A percentile compares a stretch with the other conserved stretches of the same genome.
Conservation (phyloP, 2,329 filamentous ascomycete species). For the Microcyclospora tardicrescens region DNA sequence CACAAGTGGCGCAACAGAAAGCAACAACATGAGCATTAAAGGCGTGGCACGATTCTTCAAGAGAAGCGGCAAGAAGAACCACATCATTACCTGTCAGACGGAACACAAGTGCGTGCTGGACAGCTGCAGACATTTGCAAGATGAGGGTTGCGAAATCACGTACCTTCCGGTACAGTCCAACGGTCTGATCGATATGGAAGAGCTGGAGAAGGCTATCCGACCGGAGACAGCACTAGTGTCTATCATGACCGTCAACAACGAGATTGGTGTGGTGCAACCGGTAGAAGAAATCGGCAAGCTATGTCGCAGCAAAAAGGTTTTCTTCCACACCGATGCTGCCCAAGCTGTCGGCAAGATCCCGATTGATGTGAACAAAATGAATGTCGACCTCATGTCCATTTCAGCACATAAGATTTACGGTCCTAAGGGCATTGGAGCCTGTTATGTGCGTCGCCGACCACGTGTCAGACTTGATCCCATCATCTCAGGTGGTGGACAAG, state of each 20-base stretch:
- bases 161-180: constrained; percentile 83
- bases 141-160: constrained; percentile 93
- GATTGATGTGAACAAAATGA: constrained; percentile 92
- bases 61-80: constrained; percentile 87
- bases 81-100: constrained; percentile 93
- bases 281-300: constrained; percentile 85
- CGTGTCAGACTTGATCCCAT: constrained; percentile 90
- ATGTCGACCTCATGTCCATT: constrained; percentile 97
- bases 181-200: constrained; percentile 71
- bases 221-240: constrained; percentile 88
- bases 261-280: constrained; percentile 98
- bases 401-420: constrained; percentile 98
- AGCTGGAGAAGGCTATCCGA: constrained; percentile 76
- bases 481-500: constrained; percentile 91
- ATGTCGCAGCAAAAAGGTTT: constrained; percentile 82
- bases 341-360: constrained; percentile 99
- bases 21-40: constrained; percentile 99
- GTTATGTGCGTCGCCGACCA: constrained; percentile 83
- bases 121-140: constrained; percentile 90
- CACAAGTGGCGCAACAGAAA: constrained; percentile 94
- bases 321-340: constrained; percentile 94
- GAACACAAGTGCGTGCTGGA: constrained; percentile 99
- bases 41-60: constrained; percentile 94
- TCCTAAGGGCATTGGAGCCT: constrained; percentile 92
- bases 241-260: constrained; percentile 98